Evolutionary conservation across 2,329 filamentous ascomycete genomes (phyloP).

Genomic region (Aspergillus caelatus): DNA sequence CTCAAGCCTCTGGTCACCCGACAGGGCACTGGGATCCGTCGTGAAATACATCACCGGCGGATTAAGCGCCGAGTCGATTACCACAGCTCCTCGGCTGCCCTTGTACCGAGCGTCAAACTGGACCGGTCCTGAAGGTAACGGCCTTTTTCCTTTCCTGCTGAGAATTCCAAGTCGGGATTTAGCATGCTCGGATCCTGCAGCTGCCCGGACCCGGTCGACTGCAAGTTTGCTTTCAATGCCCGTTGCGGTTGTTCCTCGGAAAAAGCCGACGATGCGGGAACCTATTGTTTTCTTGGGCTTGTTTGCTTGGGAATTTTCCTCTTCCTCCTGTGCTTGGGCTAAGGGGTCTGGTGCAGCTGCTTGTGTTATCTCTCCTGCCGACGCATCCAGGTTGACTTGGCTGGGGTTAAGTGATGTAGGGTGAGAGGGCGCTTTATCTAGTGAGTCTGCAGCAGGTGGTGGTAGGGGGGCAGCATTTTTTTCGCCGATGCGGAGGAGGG

Average conservation of each 20-base stretch:
- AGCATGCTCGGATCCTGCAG: slow-evolving; percentile 62
- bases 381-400: slow-evolving; percentile 61
- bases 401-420: slow-evolving; percentile 42
- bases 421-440: slow-evolving; percentile 36
- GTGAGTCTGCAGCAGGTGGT: slow-evolving; percentile 50
- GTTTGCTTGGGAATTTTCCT: slow-evolving; percentile 29
- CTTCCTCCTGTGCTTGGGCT: slow-evolving; percentile 64
- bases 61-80: slow-evolving; percentile 55
- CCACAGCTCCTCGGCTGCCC: slow-evolving; percentile 72
- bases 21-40: slow-evolving; percentile 34
- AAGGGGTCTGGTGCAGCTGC: slow-evolving; percentile 60
- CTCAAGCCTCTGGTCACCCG: slow-evolving; percentile 54
- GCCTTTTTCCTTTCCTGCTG: slow-evolving; percentile 45
- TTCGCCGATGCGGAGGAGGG: slow-evolving; percentile 79
- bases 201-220: slow-evolving; percentile 72
- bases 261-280: slow-evolving; percentile 64
- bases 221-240: slow-evolving; percentile 71
- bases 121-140: slow-evolving; percentile 65
- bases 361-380: slow-evolving; percentile 65
- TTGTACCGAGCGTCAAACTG: slow-evolving; percentile 74
- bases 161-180: slow-evolving; percentile 74
- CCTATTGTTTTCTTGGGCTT: slow-evolving; percentile 41
- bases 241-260: slow-evolving; percentile 71
- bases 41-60: slow-evolving; percentile 63
- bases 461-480: slow-evolving; percentile 80